Conservation (phyloP, 2,329 filamentous ascomycete species). For the Aciculosporium take region DNA sequence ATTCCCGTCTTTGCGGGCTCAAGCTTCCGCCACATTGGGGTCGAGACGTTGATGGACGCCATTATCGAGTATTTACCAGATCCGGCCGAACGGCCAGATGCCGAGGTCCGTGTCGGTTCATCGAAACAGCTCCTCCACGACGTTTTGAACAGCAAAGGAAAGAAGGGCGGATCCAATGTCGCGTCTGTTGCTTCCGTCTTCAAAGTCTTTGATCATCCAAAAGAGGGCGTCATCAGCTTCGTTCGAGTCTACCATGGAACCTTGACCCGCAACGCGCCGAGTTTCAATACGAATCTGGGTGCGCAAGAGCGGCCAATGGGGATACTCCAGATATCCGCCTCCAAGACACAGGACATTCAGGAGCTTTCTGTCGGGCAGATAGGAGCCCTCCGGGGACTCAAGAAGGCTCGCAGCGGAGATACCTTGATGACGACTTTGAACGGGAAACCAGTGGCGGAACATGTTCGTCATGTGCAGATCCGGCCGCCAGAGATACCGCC, state of each 20-base stretch:
- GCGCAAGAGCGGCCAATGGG: constrained; percentile 67
- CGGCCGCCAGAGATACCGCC: constrained; percentile 81
- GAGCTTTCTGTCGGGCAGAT: constrained; percentile 78
- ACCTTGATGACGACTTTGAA: constrained; percentile 65
- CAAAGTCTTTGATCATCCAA: constrained; percentile 84
- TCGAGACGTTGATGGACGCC: constrained; percentile 80
- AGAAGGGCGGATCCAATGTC: constrained; percentile 21
- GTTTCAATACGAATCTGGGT: constrained; percentile 79
- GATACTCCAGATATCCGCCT: constrained; percentile 79
- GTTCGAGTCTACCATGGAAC: constrained; percentile 82
- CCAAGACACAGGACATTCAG: constrained; percentile 71
- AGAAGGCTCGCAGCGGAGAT: constrained; percentile 84
- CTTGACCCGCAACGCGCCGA: constrained; percentile 55
- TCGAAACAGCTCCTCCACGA: constrained; percentile 23
- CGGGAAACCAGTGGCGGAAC: constrained; percentile 47
- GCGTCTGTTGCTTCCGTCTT: constrained; percentile 57
- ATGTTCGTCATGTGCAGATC: constrained; percentile 63
- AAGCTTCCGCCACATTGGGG: constrained; percentile 86
- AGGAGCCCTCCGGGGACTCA: constrained; percentile 80
- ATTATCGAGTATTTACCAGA: constrained; percentile 78
- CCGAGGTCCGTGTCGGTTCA: constrained; percentile 59
- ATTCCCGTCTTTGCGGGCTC: constrained; percentile 84
- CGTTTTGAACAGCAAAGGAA: constrained; percentile 25
- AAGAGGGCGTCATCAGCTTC: constrained; percentile 78
- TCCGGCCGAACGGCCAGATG: constrained; percentile 64